Base-by-base conservation (phyloP, 768 basidiomycete genomes). In the Asterophora parasitica region DNA sequence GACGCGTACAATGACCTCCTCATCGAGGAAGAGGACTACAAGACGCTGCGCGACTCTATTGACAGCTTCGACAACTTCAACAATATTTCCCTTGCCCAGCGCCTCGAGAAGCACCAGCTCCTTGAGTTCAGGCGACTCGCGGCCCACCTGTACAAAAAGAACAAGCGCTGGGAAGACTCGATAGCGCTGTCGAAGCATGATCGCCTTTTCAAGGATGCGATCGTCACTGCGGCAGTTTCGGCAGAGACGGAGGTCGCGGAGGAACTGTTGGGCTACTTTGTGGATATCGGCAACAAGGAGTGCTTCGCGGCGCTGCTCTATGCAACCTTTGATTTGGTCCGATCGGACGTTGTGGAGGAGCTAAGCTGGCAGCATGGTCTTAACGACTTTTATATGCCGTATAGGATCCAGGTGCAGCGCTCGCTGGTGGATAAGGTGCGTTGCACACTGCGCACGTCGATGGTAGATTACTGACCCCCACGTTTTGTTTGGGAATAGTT, bases 1-100 rank as follows among this genome's bases (percentile, higher is more conserved):
- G 93, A 96, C 56, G 94, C 95, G 7, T 97, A 96, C 72, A 97
- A 98, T 59, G 89, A 92, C 60, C 74, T 99, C n/a, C 76, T 98
- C 35, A 98, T 99, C 50, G 96, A 99, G 65, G 96, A 99, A 65
- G 96, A 99, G 68, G 95, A 99, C 63, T 92, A 94, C 75, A 92
- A 95, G 67, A 97, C 95, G 0, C 79, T 99, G 7, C 88, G 95
- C 7, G 96, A 96, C 65, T 94, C 92, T 8, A 94, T 98, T 44
- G 95, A 98, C 69, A 93, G 93, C 65, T 94, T 96, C 61, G 93
- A 97, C 69, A 97, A 96, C 69, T 99, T 96, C 73, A 90, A 98
- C 68, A 92, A 89, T 57, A 82, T 92, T 50, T 77, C 72, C 26
- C 82, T 99, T 27, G 94, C 95, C 1, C 79, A 79, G 58, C 81